A percentile compares a stretch with the other conserved stretches of the same genome.
Conservation (phyloP, 2,329 filamentous ascomycete genomes). For the Tolypocladium guangdongense region DNA sequence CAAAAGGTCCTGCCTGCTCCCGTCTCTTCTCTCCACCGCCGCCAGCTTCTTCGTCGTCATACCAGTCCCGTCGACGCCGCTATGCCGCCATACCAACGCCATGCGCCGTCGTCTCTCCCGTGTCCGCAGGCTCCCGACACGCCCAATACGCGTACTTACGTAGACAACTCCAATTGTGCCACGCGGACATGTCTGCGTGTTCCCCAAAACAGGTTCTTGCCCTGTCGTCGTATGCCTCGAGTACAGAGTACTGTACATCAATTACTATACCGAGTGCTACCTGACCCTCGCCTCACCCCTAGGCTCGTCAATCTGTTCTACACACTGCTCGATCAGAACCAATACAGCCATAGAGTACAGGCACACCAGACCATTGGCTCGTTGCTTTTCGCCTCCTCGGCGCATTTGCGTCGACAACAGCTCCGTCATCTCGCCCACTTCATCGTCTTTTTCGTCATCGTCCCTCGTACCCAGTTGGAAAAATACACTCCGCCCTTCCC, state of each 20-base stretch:
- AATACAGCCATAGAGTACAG: background rate
- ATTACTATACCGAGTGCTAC: background rate
- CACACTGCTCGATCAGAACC: background rate
- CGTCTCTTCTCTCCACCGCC: background rate
- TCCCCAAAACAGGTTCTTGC: background rate
- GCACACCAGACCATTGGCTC: background rate
- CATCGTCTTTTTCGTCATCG: background rate
- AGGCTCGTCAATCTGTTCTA: background rate
- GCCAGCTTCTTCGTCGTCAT: background rate
- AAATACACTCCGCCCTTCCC: background rate
- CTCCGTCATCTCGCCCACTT: background rate
- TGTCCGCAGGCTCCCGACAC: background rate
- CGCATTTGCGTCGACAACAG: background rate
- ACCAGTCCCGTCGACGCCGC: background rate
- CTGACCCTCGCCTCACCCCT: background rate
- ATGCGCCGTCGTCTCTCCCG: background rate
- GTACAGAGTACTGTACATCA: background rate
- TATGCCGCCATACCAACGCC: background rate
- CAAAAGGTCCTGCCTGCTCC: background rate
- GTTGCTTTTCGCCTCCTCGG: background rate
- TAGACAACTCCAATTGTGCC: background rate
- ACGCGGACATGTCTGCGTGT: background rate
- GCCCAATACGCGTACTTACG: background rate
- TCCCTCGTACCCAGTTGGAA: constrained; percentile 1
- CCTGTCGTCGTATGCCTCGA: background rate